Percentiles rank a stretch among this genome's conserved stretches.
Evolutionary conservation across 257 asterid genomes (phyloP).

Genomic region (Solanum pennellii): DNA sequence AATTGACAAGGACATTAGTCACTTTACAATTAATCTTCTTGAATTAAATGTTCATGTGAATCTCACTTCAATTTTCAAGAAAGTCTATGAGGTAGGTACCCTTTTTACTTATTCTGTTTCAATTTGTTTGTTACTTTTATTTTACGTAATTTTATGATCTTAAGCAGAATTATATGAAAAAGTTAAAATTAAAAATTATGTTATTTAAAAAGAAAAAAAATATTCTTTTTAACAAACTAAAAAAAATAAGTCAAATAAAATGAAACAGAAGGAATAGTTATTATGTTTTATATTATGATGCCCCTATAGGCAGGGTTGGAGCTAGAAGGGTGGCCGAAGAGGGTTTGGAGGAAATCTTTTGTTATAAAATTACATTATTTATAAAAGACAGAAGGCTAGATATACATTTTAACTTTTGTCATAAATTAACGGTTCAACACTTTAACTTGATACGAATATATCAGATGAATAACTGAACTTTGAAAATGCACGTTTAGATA

Average conservation of each 20-base stretch:
- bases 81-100: not conserved
- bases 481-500: no score
- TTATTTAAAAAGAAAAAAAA: no score
- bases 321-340: not conserved
- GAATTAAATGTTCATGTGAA: not conserved
- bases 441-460: no score
- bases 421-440: no score
- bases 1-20: not conserved
- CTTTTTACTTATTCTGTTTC: rapidly evolving
- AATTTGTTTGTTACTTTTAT: not conserved
- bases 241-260: no score
- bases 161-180: not conserved
- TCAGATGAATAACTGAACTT: no score
- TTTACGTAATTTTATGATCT: rapidly evolving
- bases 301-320: not conserved
- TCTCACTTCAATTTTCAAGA: not conserved
- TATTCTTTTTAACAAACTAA: no score
- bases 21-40: not conserved
- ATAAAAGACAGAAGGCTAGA: not conserved
- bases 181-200: no score
- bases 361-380: no score
- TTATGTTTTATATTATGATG: no score
- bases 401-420: no score
- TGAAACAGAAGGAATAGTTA: no score
- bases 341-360: not conserved